Evolutionary conservation across 306 rosid species (phyloP).

Genomic region (Clitoria ternatea): DNA sequence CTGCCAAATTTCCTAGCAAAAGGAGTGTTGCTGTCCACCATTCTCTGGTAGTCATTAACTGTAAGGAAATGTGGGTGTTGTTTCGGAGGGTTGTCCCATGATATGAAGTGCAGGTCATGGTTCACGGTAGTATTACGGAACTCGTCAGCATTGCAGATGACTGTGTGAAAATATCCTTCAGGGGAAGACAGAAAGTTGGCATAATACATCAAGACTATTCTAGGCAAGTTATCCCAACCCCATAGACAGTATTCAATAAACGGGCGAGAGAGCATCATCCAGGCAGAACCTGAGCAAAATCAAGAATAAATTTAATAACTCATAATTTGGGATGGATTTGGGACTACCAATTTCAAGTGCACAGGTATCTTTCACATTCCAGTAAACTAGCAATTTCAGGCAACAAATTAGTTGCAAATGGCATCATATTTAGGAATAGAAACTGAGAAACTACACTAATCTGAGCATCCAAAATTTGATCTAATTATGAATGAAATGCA

Average conservation of each 20-base stretch:
- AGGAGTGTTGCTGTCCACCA: slow-evolving; percentile 73
- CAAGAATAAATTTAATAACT: neutral
- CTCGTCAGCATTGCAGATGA: slow-evolving; percentile 73
- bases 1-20: slow-evolving; percentile 70
- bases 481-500: neutral
- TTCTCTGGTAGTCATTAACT: slow-evolving; percentile 37
- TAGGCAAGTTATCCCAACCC: slow-evolving; percentile 91
- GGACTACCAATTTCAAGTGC: neutral
- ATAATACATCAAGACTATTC: slow-evolving; percentile 74
- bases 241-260: slow-evolving; percentile 60
- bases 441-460: neutral
- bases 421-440: neutral
- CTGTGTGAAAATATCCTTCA: slow-evolving; percentile 81
- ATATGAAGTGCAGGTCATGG: slow-evolving; percentile 86
- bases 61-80: slow-evolving; percentile 77
- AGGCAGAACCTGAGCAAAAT: slow-evolving; percentile 68
- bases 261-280: slow-evolving; percentile 89
- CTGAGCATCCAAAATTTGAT: neutral
- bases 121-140: slow-evolving; percentile 65
- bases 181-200: slow-evolving; percentile 83
- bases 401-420: neutral
- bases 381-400: neutral
- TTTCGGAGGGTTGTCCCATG: slow-evolving; percentile 85
- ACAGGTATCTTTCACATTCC: neutral
- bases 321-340: neutral